Evolutionary conservation across 2,329 filamentous ascomycete species (phyloP), one percentile per base, ranked within the genome.

Genomic region (Metarhizium guizhouense): DNA sequence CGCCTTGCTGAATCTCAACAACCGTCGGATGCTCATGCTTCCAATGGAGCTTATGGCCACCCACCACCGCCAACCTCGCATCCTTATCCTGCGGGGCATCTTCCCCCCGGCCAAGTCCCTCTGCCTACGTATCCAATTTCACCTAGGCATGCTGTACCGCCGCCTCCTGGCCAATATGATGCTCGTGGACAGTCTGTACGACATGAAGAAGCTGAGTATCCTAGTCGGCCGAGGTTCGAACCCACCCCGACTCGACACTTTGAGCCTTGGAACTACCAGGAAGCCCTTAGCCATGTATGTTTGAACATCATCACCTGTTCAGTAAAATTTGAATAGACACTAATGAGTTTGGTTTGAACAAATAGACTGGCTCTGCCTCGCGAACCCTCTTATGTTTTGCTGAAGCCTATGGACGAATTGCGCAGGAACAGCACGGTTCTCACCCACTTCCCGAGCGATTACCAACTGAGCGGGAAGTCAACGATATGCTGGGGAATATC

Each of bases 321-420:
- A 43, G 11, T 16, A n/a, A 4, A 16, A 25, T 30, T 30, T 29
- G 18, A 45, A 45, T 20, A 18, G 6, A 11, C 25, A 16, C 45
- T 48, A 18, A 48, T 20, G 30, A 14, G 6, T 47, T 11, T n/a
- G 5, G n/a, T 20, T 14, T 18, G 6, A 51, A 32, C 0, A 18
- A 16, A 43, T 64, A 83, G 80, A 78, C 83, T 61, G 74, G 73
- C 47, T 74, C 72, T 54, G 73, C 74, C 3, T 76, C 79, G 16
- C 75, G 79, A 40, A 82, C 78, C 1, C 72, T 83, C 8, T 79
- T 72, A 62, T 78, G 79, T 58, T 84, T 83, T 62, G 78, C 79
- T 38, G 80, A 83, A 59, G 77, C 76, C 1, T 83, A 82, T 54
- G 71, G 71, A 6, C 74, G 76, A 51, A 74, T 81, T 29, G 79